These are phyloP conservation scores for Vinca minor DNA, from an alignment of 257 asterid species.

Conservation along the genomic window DNA sequence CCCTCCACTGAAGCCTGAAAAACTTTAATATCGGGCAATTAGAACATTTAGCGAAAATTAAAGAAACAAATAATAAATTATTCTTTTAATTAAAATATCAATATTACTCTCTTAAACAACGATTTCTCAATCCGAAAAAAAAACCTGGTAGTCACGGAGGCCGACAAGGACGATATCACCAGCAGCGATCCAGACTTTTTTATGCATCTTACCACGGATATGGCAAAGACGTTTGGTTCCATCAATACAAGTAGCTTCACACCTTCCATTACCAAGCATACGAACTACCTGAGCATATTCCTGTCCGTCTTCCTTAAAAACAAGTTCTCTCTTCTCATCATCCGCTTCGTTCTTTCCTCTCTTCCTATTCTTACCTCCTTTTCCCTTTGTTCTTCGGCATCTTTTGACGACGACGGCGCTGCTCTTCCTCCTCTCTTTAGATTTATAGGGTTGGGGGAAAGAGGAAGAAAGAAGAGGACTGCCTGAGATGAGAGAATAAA, in stretches of 20 bases:
- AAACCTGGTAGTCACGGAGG: neutral
- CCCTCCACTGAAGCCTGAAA: too few species aligned
- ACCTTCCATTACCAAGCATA: neutral
- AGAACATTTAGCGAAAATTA: too few species aligned
- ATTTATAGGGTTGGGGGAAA: too few species aligned
- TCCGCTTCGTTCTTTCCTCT: slow-evolving; percentile 1
- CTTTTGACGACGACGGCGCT: too few species aligned
- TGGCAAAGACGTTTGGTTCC: neutral
- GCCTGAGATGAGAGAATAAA: too few species aligned
- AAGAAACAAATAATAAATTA: too few species aligned
- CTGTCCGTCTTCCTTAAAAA: slow-evolving; percentile 6
- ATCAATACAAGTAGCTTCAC: slow-evolving; percentile 6
- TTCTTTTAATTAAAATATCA: too few species aligned
- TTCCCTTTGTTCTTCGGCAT: slow-evolving; percentile 9
- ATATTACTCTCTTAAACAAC: too few species aligned
- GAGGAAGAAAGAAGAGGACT: too few species aligned
- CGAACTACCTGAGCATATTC: neutral
- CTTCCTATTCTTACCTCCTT: slow-evolving; percentile 1
- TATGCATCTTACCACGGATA: slow-evolving; percentile 5
- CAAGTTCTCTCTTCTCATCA: neutral
- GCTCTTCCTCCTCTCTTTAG: too few species aligned
- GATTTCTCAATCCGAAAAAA: too few species aligned
- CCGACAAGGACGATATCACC: slow-evolving; percentile 4
- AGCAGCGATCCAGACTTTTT: neutral
- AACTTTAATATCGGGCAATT: too few species aligned